These are phyloP conservation scores for Paspalum vaginatum DNA, from an alignment of 176 grass and related monocot genomes.

Conservation along the genomic window DNA sequence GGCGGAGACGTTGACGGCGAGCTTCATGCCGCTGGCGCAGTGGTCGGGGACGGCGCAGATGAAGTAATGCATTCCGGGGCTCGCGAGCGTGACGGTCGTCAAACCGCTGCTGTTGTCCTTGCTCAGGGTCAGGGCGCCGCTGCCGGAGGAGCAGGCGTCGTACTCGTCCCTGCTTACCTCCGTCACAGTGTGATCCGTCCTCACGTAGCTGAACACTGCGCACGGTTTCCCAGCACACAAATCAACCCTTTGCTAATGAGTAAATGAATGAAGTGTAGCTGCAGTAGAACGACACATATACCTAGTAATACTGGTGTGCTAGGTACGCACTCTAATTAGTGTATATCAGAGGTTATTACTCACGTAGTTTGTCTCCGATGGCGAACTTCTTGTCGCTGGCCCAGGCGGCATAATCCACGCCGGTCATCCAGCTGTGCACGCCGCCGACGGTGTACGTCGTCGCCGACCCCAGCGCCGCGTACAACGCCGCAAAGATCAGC, in stretches of 20 bases:
- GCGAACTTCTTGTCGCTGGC: conserved; percentile 47
- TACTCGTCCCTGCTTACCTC: conserved; percentile 58
- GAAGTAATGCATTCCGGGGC: conserved; percentile 57
- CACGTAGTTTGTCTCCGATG: conserved; percentile 60
- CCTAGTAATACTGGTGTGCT: too few species aligned
- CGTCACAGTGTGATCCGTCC: conserved; percentile 62
- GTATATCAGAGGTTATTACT: neutral
- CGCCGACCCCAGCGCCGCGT: conserved; percentile 37
- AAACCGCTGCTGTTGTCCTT: conserved; percentile 41
- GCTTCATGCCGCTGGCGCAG: conserved; percentile 70
- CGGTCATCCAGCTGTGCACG: conserved; percentile 48
- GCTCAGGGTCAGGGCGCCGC: conserved; percentile 25
- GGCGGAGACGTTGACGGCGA: conserved; percentile 49
- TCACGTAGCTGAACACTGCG: conserved; percentile 69
- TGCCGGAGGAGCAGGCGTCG: conserved; percentile 56
- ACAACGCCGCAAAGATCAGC: conserved; percentile 28
- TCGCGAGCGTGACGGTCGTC: conserved; percentile 48
- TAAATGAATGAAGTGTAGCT: neutral
- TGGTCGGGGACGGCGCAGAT: conserved; percentile 61
- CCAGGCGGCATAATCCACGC: conserved; percentile 63
- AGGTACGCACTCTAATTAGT: too few species aligned
- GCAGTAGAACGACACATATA: neutral
- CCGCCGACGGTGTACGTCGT: conserved; percentile 66
- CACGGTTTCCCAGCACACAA: neutral
- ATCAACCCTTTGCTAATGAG: neutral